phyloP scores from a whole-genome alignment of 139 green algal species.

The Diplosphaera chodatii region DNA sequence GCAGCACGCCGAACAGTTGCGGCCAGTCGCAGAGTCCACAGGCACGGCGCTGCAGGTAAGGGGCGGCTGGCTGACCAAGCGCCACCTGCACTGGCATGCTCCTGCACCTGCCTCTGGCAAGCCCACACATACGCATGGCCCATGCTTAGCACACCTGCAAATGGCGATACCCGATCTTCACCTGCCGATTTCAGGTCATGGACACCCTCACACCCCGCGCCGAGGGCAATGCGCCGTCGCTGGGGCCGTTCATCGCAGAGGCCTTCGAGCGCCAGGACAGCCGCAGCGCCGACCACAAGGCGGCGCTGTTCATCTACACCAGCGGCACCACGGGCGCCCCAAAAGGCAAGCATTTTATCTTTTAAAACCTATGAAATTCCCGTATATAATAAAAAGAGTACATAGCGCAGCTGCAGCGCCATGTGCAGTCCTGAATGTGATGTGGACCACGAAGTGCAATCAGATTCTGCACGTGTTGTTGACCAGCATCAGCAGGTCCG shows the following conservation, averaged over 20 bases:
- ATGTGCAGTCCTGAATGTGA: no score
- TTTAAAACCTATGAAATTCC: neutral
- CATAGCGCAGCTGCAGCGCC: no score
- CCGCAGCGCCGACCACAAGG: constrained; percentile 5
- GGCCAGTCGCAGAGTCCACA: constrained; percentile 6
- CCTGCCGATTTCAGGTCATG: neutral
- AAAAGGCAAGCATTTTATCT: constrained; percentile 57
- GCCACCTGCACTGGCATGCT: no score
- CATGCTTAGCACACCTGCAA: no score
- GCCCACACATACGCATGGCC: no score
- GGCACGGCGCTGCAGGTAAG: constrained; percentile 23
- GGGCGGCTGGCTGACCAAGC: neutral
- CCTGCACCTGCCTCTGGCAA: no score
- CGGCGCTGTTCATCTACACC: constrained; percentile 94
- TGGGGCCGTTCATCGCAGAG: neutral
- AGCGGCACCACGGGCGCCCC: constrained; percentile 91
- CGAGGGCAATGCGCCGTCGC: neutral
- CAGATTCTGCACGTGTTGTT: no score
- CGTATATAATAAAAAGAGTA: no score
- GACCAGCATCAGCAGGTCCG: no score
- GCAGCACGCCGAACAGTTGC: constrained; percentile 18
- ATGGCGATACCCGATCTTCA: no score
- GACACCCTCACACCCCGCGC: neutral
- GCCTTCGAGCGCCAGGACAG: constrained; percentile 1
- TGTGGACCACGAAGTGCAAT: no score